Evolutionary conservation across 495 filamentous ascomycete species (phyloP), one percentile per base, ranked within the genome.

Genomic region (Aspergillus cristatus): DNA sequence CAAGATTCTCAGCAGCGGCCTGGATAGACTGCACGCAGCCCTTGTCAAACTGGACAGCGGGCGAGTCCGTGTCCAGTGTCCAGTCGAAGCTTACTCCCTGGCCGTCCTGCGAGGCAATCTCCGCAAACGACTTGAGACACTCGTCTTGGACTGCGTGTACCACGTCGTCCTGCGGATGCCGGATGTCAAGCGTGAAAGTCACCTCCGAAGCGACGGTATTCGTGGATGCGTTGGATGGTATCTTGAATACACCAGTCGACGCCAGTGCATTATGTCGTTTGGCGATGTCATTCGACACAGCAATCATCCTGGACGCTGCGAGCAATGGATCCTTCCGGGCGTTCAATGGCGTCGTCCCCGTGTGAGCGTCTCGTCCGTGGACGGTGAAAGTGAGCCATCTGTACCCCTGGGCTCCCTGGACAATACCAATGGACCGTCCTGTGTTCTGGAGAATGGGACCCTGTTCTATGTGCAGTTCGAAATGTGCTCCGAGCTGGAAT

Each of bases 391-490:
- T 71, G 71, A 62, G 68, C 82, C 83, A 86, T 40, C 71, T 69
- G 43, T 79, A 82, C 11, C 61, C 58, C 40, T 65, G 61, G 11
- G 78, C 81, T 3, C 81, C 84, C 16, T 66, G 66, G 7, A 87
- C 82, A 4, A 83, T 66, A 1, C 79, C 82, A 32, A 85, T 72
- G 25, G 75, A 74, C 33, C 71, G 60, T 3, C 65, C 55, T 13
- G 65, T 62, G 3, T 59, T 57, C 31, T 79, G 74, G 2, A 89
- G 71, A 17, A 79, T 73, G 3, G 81, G 79, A 0, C 82, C 82
- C 60, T 89, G 82, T 47, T 89, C 84, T 38, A 89, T 87, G 46
- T 87, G 83, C 10, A 86, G 65, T 48, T 88, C 83, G 54, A 88
- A 86, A 48, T 87, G 81, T 2, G 82, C 83, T 7, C 71, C 81